Base-by-base conservation (phyloP, 2,329 filamentous ascomycete species). In the Lachnellula arida region DNA sequence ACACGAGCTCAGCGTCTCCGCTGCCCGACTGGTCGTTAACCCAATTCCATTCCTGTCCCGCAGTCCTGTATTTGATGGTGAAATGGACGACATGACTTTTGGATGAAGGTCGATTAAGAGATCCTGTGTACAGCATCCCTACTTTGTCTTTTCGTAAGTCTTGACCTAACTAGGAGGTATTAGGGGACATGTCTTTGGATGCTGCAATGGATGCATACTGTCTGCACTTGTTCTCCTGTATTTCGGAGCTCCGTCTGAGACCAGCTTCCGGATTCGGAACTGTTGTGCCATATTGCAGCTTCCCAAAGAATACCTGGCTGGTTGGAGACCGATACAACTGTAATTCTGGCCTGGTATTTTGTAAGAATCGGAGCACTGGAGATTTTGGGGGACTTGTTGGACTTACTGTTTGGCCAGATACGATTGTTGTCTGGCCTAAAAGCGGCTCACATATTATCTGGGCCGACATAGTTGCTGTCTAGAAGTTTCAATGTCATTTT, bases 1-100 rank as follows among this genome's bases (percentile, higher is more conserved):
- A 56, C n/a, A 53, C 17, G n/a, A 56, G 23, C 35, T 56, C 40
- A 35, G 49, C 54, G 48, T 56, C 49, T 43, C 23, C 43, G 15
- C 34, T 42, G 11, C 34, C 32, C 48, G 54, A 23, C 25, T 48
- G 35, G 15, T 51, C 32, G 42, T 52, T 48, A 8, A 25, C 49
- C 54, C 54, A 56, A 14, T 49, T 42, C 54, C 54, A 56, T 35
- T 44, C 49, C 42, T 40, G 19, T 28, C 54, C 54, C 25, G 19
- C 25, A 47, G 35, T 35, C 23, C 54, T 44, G 25, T 52, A 56
- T 28, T 56, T 56, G 35, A 56, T 25, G 3, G 54, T 56, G 49
- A 56, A 56, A 48, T 47, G 25, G 12, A 53, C 46, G 17, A 43
- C 17, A 34, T 48, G 46, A 22, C 47, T 32, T 53, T 22, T 39